Evolutionary conservation across 2,329 filamentous ascomycete species (phyloP), one percentile per base, ranked within the genome.

Genomic region (Xylaria multiplex): DNA sequence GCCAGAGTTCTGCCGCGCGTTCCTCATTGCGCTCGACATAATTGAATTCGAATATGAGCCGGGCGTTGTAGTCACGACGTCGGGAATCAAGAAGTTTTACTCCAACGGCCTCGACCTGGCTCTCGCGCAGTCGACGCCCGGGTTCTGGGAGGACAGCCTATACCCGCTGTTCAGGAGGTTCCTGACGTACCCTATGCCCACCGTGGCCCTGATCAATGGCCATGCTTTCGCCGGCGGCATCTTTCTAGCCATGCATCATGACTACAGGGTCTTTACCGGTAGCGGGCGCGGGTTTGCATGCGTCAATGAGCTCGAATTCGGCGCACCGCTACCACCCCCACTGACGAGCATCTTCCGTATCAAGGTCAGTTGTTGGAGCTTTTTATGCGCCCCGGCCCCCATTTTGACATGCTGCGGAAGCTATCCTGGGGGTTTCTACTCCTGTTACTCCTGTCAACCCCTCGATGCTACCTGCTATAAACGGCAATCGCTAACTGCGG

Each of bases 161-260:
- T 93, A 89, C 79, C 81, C 81, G 14, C 77, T 94, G 1, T 93
- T 89, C 81, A 81, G 82, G 46, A 83, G 90, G 6, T 79, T 93
- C 35, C 75, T 91, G 66, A 90, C 87, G 78, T 95, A 89, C 75
- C 91, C 92, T 14, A 93, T 94, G 91, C 92, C 92, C 27, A 96
- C 92, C 2, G 79, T 96, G 56, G 90, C 91, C n/a, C 82, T 93
- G 8, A 75, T 95, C 61, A 93, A 93, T 72, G 92, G 92, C 24
- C 93, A 96, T 78, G 88, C 90, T 61, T 96, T 93, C 77, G 93
- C 92, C 6, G 92, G 88, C 52, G 92, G 91, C n/a, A 82, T 94
- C 67, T 94, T 96, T 89, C 82, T 91, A 9, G 87, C 91, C 65
- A 92, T 93, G 86, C 88, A 91, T 79, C 91, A 94, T 79, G 92